Conservation (phyloP, 2,329 filamentous ascomycete genomes). For the Fusarium phyllophilum region DNA sequence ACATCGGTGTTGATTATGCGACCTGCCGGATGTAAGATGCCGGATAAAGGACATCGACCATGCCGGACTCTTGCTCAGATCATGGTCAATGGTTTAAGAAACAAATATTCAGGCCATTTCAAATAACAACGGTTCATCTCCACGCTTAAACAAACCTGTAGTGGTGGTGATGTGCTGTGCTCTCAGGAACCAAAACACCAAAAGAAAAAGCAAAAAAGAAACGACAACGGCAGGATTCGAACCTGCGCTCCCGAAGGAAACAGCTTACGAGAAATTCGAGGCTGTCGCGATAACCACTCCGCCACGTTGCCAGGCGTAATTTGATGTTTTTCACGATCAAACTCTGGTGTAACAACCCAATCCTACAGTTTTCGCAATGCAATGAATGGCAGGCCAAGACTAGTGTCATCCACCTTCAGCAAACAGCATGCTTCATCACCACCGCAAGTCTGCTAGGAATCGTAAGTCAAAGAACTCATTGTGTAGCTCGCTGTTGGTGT, state of each 20-base stretch:
- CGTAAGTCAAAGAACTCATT: background rate
- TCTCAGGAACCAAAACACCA: background rate
- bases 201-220: background rate
- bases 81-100: too few relatives aligned
- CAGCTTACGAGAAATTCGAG: background rate
- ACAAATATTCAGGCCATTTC: background rate
- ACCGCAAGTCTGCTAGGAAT: rapidly evolving
- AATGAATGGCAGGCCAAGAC: background rate
- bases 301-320: background rate
- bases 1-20: background rate
- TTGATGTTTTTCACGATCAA: background rate
- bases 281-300: conserved; percentile 4
- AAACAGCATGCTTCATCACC: background rate
- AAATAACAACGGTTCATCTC: background rate
- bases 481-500: background rate
- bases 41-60: background rate
- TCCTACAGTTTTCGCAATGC: rapidly evolving
- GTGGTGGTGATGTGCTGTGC: background rate
- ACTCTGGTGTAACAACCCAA: background rate
- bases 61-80: background rate
- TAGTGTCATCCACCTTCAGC: background rate
- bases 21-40: background rate
- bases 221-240: conserved; percentile 6
- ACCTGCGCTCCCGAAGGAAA: conserved; percentile 5
- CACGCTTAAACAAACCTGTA: background rate